A percentile compares a stretch with the other conserved stretches of the same genome.
Evolutionary conservation across 164 flowering plant species (phyloP).

Genomic region (Magnolia changhungtana): DNA sequence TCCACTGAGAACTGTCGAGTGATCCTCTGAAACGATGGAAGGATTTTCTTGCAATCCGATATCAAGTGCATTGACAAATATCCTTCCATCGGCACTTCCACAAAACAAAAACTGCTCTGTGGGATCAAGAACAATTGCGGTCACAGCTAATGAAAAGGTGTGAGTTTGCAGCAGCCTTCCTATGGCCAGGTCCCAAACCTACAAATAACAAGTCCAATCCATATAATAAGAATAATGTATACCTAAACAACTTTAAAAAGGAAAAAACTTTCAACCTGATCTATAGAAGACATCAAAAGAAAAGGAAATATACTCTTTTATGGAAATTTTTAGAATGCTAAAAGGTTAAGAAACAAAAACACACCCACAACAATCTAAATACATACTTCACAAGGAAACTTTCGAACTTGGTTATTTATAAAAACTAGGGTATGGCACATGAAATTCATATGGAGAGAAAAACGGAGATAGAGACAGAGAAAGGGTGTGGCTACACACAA

Average conservation of each 20-base stretch:
- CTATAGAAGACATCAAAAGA: neutral
- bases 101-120: slow-evolving; percentile 36
- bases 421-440: no score
- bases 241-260: no score
- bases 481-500: no score
- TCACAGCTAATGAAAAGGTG: slow-evolving; percentile 30
- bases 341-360: neutral
- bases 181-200: slow-evolving; percentile 45
- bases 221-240: no score
- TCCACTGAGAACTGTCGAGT: slow-evolving; percentile 32
- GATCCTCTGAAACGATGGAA: slow-evolving; percentile 23
- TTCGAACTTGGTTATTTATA: no score
- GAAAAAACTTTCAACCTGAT: no score
- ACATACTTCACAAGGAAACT: no score
- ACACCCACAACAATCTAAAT: no score
- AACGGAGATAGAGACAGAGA: no score
- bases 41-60: slow-evolving; percentile 32
- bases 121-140: slow-evolving; percentile 42
- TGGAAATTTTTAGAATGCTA: neutral
- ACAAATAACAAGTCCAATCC: slow-evolving; percentile 5
- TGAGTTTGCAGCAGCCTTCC: slow-evolving; percentile 36
- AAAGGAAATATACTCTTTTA: neutral
- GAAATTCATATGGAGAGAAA: no score
- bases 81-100: slow-evolving; percentile 50
- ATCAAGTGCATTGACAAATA: slow-evolving; percentile 33